Evolutionary conservation across 140 eudicot genomes (phyloP), one percentile per base, ranked within the genome.

Genomic region (Bidens hawaiensis): DNA sequence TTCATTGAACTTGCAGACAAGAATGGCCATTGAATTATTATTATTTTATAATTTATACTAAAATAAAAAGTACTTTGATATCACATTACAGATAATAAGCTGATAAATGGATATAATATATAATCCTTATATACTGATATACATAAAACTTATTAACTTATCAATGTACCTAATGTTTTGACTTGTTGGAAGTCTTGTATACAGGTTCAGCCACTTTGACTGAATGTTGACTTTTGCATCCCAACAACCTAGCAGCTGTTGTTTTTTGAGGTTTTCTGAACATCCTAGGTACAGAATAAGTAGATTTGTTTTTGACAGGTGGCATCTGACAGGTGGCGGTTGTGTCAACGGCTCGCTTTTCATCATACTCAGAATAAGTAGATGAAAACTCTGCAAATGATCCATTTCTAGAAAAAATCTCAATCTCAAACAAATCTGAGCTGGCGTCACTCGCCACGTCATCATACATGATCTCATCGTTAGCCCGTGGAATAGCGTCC

Each of bases 371-470:
- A 12, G 88, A 62, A 30, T 75, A 64, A 31, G 21, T 63, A 0
- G 86, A 84, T 18, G 82, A 83, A 18, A 73, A 76, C 41, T 76
- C 93, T 34, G 62, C 17, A 36, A 51, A 66, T 22, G 65, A 68
- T 31, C 74, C 79, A 30, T 2, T 68, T 26, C 86, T 81, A 2
- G 79, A 71, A 5, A 84, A 73, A 60, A 68, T 77, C 63, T 79
- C 94, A 17, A 88, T 82, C 71, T 85, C 95, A 42, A 88, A 88
- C 15, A 88, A 68, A 76, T 88, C 90, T 2, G 94, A 88, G 53
- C 95, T 88, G 12, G 81, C 73, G 12, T 88, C 96, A 47, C 94
- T 84, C 0, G 82, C 87, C 79, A 84, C 65, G 36, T 88, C 94
- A 65, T 82, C 72, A 51, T 64, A 30, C 34, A 65, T 62, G 34